A percentile compares a stretch with the other conserved stretches of the same genome.
These are phyloP conservation scores for Podila clonocystis DNA, from an alignment of 192 early-diverging fungal species.

Conservation along the genomic window DNA sequence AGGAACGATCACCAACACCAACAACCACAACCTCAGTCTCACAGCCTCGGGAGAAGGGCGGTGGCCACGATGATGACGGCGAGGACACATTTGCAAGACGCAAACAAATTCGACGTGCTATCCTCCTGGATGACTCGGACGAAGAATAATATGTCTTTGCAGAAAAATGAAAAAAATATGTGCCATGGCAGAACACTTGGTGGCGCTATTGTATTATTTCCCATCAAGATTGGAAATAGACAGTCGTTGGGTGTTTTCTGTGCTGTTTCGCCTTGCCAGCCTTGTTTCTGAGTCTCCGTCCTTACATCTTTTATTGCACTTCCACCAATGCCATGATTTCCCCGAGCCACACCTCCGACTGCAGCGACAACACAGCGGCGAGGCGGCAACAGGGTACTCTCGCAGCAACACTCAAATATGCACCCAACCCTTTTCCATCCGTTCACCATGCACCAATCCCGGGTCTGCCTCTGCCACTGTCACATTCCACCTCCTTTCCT, in stretches of 20 bases:
- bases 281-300: too few species aligned
- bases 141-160: conserved; percentile 11
- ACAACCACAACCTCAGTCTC: background rate
- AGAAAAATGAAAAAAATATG: background rate
- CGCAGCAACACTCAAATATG: background rate
- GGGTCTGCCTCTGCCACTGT: background rate
- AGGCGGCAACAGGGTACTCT: background rate
- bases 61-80: conserved; percentile 9
- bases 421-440: background rate
- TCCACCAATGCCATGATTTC: background rate
- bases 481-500: background rate
- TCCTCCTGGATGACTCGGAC: conserved; percentile 30
- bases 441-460: conserved; percentile 3
- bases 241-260: too few species aligned
- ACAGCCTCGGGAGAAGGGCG: background rate
- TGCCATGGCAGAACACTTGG: too few species aligned
- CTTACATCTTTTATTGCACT: too few species aligned
- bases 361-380: background rate
- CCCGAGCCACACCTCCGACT: background rate
- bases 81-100: conserved; percentile 10
- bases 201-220: too few species aligned
- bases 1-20: background rate
- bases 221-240: too few species aligned
- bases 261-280: too few species aligned
- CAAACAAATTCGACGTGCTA: conserved; percentile 8